Conservation (phyloP, 2,329 filamentous ascomycete genomes). For the Venturia nashicola region DNA sequence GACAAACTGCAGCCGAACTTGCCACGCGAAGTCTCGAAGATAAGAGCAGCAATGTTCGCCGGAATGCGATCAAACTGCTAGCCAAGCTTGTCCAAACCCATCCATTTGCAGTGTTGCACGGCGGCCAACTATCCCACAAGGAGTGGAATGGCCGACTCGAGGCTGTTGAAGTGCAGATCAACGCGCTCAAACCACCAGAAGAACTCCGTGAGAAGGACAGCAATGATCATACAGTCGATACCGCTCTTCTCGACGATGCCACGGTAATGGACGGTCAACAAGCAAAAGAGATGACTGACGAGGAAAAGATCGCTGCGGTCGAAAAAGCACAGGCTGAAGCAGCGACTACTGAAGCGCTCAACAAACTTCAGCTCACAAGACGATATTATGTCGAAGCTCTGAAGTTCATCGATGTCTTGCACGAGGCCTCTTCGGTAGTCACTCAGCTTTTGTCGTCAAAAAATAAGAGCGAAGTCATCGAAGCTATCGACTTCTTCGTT, state of each 20-base stretch:
- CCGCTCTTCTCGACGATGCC: slow-evolving; percentile 72
- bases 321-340: slow-evolving; percentile 77
- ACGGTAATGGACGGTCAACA: slow-evolving; percentile 56
- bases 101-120: slow-evolving; percentile 85
- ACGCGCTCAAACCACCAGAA: slow-evolving; percentile 66
- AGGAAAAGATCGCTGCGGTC: slow-evolving; percentile 60
- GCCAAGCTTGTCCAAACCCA: slow-evolving; percentile 84
- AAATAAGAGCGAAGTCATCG: slow-evolving; percentile 97
- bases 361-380: slow-evolving; percentile 74
- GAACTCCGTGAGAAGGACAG: slow-evolving; percentile 56
- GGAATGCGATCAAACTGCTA: slow-evolving; percentile 89
- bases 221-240: slow-evolving; percentile 57
- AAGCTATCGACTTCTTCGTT: slow-evolving; percentile 98
- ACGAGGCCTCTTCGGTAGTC: slow-evolving; percentile 67
- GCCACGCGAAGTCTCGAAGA: slow-evolving; percentile 86
- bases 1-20: slow-evolving; percentile 77
- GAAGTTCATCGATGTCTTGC: slow-evolving; percentile 83
- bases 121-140: slow-evolving; percentile 68
- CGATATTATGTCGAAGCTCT: slow-evolving; percentile 91
- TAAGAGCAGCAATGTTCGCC: slow-evolving; percentile 93
- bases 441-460: slow-evolving; percentile 83
- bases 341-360: slow-evolving; percentile 76
- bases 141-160: slow-evolving; percentile 79
- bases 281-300: slow-evolving; percentile 66
- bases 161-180: slow-evolving; percentile 69